These are phyloP conservation scores for Escovopsis sp. DNA, from an alignment of 2,329 filamentous ascomycete species.

Conservation along the genomic window DNA sequence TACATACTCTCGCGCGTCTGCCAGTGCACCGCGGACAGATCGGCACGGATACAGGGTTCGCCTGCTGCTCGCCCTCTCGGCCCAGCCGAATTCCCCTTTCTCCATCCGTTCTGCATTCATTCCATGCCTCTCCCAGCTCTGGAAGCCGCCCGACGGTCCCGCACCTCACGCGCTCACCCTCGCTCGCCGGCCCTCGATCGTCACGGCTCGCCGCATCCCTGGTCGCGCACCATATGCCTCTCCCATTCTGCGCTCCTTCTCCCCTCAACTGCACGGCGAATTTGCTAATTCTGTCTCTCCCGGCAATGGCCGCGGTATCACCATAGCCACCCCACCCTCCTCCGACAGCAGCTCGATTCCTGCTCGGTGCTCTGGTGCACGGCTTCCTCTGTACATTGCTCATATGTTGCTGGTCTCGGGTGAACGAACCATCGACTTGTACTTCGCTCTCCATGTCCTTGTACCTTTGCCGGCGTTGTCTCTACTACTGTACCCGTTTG, in stretches of 20 bases:
- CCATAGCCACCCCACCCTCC: conserved; percentile 20
- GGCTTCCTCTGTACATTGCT: conserved; percentile 12
- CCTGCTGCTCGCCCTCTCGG: too few species aligned
- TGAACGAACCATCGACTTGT: conserved; percentile 19
- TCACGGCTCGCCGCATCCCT: conserved; percentile 10
- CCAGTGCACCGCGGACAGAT: conserved; percentile 4
- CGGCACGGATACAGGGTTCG: not conserved
- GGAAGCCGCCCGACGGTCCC: not conserved
- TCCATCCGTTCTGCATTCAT: conserved; percentile 11
- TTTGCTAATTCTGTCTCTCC: conserved; percentile 14
- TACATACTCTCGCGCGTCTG: conserved; percentile 1
- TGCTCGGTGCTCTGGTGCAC: conserved; percentile 13
- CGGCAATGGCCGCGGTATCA: conserved; percentile 21
- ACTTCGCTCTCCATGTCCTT: conserved; percentile 20
- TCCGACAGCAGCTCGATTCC: conserved; percentile 16
- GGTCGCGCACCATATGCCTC: conserved; percentile 8
- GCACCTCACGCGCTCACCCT: conserved; percentile 2
- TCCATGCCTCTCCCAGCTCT: conserved; percentile 5
- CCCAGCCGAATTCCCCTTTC: conserved; percentile 7
- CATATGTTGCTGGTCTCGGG: conserved; percentile 18
- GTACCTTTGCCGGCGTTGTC: conserved; percentile 20
- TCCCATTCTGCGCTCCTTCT: conserved; percentile 7
- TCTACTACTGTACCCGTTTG: conserved; percentile 18
- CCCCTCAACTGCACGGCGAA: conserved; percentile 15
- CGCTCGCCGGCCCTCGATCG: conserved; percentile 6